Base-by-base conservation (phyloP, 768 basidiomycete genomes). In the Lactarius evosmus region DNA sequence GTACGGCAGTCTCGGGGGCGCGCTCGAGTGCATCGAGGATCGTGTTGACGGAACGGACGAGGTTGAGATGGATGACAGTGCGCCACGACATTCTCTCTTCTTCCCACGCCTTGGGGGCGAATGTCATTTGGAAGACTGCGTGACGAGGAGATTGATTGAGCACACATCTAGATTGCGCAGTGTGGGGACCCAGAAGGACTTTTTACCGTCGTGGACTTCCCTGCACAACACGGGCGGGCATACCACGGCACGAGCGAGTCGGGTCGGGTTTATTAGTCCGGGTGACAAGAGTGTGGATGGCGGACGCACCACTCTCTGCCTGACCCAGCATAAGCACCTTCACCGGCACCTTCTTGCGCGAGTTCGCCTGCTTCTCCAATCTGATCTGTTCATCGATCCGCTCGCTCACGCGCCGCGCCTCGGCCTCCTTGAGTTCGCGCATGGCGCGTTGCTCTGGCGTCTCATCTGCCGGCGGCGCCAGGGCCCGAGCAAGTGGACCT, bases 11-110 rank as follows among this genome's bases (percentile, higher is more conserved):
- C 38, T 58, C 52, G 12, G 54, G 73, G 14, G 67, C 71, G 25
- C 74, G 69, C 32, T 72, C 46, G 32, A 79, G 67, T 59, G 74
- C 72, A 29, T 78, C 74, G 61, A 80, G 75, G 69, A 80, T 78
- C 61, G 73, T 66, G 34, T 77, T 73, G 54, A 80, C 73, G 12
- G 79, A 80, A 60, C 76, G 75, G 56, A 80, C 78, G 67, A 80
- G 73, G 68, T 80, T 80, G 50, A 93, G 84, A 64, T 89, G 89
- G 17, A 93, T 82, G 57, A 92, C 86, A 0, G 85, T 79, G 34
- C 88, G 82, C 91, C 91, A 93, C 36, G 86, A 85, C n/a, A 81
- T 76, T n/a, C 88, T 85, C 70, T 93, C 89, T 53, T 78, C 77
- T 54, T 79, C 79, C 83, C 88, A 91, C 7, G 54, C 53, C 41